Base-by-base conservation (phyloP, 495 filamentous ascomycete species). In the Durotheca rogersii region DNA sequence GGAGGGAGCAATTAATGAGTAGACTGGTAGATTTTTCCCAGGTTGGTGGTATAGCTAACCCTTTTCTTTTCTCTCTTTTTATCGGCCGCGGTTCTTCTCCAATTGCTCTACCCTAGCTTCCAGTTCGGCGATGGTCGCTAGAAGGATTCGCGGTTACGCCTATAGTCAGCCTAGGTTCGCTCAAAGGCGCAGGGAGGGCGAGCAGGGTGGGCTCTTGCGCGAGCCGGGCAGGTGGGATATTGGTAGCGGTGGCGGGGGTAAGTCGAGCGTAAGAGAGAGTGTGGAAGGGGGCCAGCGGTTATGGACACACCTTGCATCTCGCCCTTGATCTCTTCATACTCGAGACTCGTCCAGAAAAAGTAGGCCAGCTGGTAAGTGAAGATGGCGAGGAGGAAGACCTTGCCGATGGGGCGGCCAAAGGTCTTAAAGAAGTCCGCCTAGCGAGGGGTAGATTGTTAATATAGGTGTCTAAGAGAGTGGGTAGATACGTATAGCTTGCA, bases 321-420 rank as follows among this genome's bases (percentile, higher is more conserved):
- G 7, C 75, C 70, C 68, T 82, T 87, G 20, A 76, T 71, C 65
- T 90, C 88, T 50, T 88, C 75, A 43, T 74, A 78, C 70, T 96
- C 92, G n/a, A 97, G 73, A 70, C 88, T 93, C 68, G 81, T 49
- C 93, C 92, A 98, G 15, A 74, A 70, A 80, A 81, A 94, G 69
- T 96, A 95, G 17, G 81, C 67, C 7, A 88, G 60, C 67, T 98
- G 93, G 70, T 95, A 98, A 0, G 86, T 88, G 67, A 95, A 86
- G 16, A 96, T 74, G 10, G 90, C 88, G 40, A 90, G 83, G 6
- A 96, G 77, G 60, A 95, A 85, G 49, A 87, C 85, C 69, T 96
- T 97, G 29, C 78, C 78, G 47, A 97, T 79, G 9, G 93, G 91
- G 5, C 86, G 76, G 18, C 79, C 76, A 67, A 94, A 95, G 43